A percentile compares a stretch with the other conserved stretches of the same genome.
These are phyloP conservation scores for Trichophyton equinum DNA, from an alignment of 2,329 filamentous ascomycete genomes.

Conservation along the genomic window DNA sequence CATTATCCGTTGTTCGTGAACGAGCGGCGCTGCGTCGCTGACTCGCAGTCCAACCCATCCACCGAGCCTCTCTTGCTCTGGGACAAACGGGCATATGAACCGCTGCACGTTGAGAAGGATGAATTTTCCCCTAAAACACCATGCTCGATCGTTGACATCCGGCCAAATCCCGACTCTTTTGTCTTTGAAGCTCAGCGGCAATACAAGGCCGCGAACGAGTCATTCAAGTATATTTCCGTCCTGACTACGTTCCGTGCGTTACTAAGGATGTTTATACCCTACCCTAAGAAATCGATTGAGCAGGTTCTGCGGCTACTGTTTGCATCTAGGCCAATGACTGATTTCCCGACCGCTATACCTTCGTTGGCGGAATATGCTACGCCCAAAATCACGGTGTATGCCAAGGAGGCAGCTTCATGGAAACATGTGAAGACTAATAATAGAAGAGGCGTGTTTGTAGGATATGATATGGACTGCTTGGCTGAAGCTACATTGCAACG, in stretches of 20 bases:
- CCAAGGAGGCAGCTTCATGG: background rate
- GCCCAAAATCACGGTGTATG: background rate
- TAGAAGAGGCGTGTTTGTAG: constrained; percentile 4
- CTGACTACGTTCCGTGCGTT: constrained; percentile 18
- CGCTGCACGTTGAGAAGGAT: constrained; percentile 42
- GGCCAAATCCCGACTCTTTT: constrained; percentile 20
- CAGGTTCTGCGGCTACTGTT: constrained; percentile 22
- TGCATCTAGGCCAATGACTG: constrained; percentile 19
- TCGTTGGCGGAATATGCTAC: constrained; percentile 21
- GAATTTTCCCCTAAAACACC: constrained; percentile 55
- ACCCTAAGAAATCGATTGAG: constrained; percentile 15
- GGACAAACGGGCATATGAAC: constrained; percentile 61
- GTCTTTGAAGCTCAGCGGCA: constrained; percentile 15
- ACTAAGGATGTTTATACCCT: constrained; percentile 16
- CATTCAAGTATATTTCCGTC: constrained; percentile 17
- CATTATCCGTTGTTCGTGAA: background rate
- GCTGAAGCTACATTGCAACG: constrained; percentile 19
- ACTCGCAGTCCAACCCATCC: background rate
- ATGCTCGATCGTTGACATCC: constrained; percentile 26
- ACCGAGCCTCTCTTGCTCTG: constrained; percentile 46
- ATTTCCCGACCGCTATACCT: constrained; percentile 24
- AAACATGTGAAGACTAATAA: background rate
- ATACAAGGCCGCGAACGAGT: constrained; percentile 12
- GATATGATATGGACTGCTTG: constrained; percentile 13
- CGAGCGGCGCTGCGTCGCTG: background rate